phyloP scores from a whole-genome alignment of 1,139 yeast genomes.

The Saccharomyces hybrid region DNA sequence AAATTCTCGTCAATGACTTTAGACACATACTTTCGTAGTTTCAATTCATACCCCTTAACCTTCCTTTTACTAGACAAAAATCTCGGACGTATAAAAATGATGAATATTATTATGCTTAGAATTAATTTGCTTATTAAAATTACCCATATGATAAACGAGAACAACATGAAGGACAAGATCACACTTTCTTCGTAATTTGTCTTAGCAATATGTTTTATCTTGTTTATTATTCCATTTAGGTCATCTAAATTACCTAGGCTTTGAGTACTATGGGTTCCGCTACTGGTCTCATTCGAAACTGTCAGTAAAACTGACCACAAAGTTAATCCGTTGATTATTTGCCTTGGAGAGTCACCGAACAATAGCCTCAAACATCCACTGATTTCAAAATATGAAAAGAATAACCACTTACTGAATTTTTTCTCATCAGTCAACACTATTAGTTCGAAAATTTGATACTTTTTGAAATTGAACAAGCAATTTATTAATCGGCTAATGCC shows the following conservation, averaged over 20 bases:
- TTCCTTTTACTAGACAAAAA: background rate
- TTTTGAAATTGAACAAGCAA: conserved; percentile 50
- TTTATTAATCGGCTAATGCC: conserved; percentile 52
- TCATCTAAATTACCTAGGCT: conserved; percentile 22
- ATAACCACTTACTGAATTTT: conserved; percentile 59
- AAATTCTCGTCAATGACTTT: background rate
- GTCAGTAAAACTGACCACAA: conserved; percentile 44
- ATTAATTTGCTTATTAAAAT: conserved; percentile 13
- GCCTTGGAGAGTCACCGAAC: conserved; percentile 85
- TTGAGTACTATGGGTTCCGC: background rate
- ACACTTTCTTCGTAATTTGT: conserved; percentile 60
- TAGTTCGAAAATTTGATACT: conserved; percentile 64
- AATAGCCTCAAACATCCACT: conserved; percentile 57
- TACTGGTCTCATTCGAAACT: conserved; percentile 31
- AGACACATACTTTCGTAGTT: background rate
- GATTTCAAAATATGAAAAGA: conserved; percentile 60
- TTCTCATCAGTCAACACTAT: conserved; percentile 48
- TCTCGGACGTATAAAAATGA: background rate
- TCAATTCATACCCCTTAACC: background rate
- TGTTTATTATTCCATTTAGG: conserved; percentile 43
- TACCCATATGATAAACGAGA: conserved; percentile 70
- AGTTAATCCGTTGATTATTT: conserved; percentile 72
- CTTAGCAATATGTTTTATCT: conserved; percentile 52
- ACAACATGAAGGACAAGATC: conserved; percentile 64
- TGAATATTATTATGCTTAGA: background rate